Base-by-base conservation (phyloP, 345 rosid species). In the Carallia brachiata region DNA sequence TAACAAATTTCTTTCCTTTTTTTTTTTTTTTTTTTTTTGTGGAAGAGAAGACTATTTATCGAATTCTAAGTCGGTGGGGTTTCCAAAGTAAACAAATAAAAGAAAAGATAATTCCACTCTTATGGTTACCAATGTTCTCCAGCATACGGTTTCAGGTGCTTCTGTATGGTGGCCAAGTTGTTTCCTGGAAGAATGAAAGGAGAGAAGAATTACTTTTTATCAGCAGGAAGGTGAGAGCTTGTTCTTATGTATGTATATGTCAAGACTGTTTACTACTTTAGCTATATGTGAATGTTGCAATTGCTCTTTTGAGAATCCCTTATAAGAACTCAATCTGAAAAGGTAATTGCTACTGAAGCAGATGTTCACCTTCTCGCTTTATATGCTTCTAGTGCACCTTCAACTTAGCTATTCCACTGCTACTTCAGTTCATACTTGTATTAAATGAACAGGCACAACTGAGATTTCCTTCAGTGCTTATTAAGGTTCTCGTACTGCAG, bases 161-260 rank as follows among this genome's bases (percentile, higher is more conserved):
- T 81, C 79, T 89, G 3, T 82, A 81, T 68, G 98, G 98, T 8
- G 98, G 96, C 59, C 98, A 90, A 73, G 92, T 93, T 19, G 82
- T 93, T 79, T 93, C 98, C 30, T 93, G 98, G 98, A 93, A 93
- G 81, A 93, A 89, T 66, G 92, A 89, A 66, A 76, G 91, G 71
- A 82, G 92, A 70, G 96, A 93, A 77, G 96, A 90, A 68, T 75
- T 93, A 52, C 96, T 93, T 71, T 93, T 72, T 69, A 83, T 79
- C 89, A 93, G 96, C 86, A 88, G 80, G 79, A 93, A 93, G 94
- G 98, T 93, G 70, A 69, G 7, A 6, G 0, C 5, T 52, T 70
- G 28, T 66, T 54, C 57, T 64, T 57, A 9, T 48, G n/a, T 31
- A 19, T 61, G 7, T n/a, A 59, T 44, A 31, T 44, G 50, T 4